A percentile compares a stretch with the other conserved stretches of the same genome.
Conservation (phyloP, 441 rosid genomes). For the Metrosideros polymorpha region DNA sequence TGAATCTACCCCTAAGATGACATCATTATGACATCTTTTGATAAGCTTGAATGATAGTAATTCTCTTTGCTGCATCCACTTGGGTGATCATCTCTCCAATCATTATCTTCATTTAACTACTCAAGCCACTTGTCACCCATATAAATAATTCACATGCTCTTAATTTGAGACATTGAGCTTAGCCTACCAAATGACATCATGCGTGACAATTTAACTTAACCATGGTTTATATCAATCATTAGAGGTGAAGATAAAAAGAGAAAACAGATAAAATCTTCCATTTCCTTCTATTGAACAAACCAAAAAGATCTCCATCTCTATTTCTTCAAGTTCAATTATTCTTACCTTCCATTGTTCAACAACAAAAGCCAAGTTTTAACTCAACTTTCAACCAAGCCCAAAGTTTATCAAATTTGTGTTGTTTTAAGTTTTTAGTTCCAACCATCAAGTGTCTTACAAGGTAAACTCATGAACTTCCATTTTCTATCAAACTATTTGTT, state of each 20-base stretch:
- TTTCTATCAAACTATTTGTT: not conserved
- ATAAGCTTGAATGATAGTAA: not conserved
- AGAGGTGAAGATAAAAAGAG: not conserved
- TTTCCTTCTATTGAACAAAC: not conserved
- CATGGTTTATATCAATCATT: not conserved
- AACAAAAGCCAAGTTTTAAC: not conserved
- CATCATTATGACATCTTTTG: not conserved
- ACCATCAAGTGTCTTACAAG: not conserved
- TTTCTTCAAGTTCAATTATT: not conserved
- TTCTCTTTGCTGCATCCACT: not conserved
- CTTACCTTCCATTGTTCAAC: not conserved
- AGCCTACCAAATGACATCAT: not conserved
- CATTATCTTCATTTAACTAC: not conserved
- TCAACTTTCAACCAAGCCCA: not conserved
- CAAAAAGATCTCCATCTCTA: not conserved
- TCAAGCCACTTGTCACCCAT: not conserved
- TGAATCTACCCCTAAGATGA: not conserved
- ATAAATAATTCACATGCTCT: not conserved
- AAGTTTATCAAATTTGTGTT: not conserved
- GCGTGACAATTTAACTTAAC: not conserved
- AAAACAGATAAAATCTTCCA: not conserved
- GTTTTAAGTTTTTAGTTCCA: not conserved
- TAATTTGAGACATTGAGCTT: not conserved
- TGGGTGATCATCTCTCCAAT: not conserved
- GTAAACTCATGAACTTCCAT: not conserved